phyloP scores from a whole-genome alignment of 2,329 filamentous ascomycete species.

The Talaromyces sp. region DNA sequence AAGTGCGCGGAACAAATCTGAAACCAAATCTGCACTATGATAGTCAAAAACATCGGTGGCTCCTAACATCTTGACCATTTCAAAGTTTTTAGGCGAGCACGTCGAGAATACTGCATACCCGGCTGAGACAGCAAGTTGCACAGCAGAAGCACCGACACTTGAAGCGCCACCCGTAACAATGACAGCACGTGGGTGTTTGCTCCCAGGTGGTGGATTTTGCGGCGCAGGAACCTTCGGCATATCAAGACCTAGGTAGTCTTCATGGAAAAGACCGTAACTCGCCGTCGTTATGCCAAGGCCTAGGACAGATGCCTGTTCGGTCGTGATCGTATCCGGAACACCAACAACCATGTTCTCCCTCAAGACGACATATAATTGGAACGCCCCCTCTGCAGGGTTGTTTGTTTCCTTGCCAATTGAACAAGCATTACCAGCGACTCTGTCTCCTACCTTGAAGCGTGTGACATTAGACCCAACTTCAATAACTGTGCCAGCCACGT shows the following conservation, averaged over 20 bases:
- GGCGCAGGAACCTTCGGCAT: slow-evolving; percentile 8
- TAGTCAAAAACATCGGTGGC: slow-evolving; percentile 52
- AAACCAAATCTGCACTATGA: slow-evolving; percentile 32
- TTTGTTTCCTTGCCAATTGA: slow-evolving; percentile 19
- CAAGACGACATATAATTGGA: slow-evolving; percentile 29
- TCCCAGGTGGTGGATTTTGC: neutral
- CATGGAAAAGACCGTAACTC: slow-evolving; percentile 23
- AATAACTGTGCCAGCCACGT: slow-evolving; percentile 51
- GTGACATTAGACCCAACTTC: slow-evolving; percentile 52
- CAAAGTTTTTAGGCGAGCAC: slow-evolving; percentile 47
- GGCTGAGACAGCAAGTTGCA: slow-evolving; percentile 50
- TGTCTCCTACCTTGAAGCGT: slow-evolving; percentile 49
- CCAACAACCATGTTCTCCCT: slow-evolving; percentile 13
- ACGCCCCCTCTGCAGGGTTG: slow-evolving; percentile 20
- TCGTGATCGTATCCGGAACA: slow-evolving; percentile 18
- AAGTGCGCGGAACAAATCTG: slow-evolving; percentile 33
- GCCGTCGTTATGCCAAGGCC: slow-evolving; percentile 26
- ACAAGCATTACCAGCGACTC: slow-evolving; percentile 40
- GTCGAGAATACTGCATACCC: slow-evolving; percentile 53
- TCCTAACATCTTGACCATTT: slow-evolving; percentile 47
- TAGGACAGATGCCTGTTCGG: slow-evolving; percentile 23
- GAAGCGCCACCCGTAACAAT: slow-evolving; percentile 41
- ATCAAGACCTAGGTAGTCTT: slow-evolving; percentile 20
- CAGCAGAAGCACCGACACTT: slow-evolving; percentile 49
- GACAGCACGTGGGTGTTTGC: slow-evolving; percentile 1